Percentiles rank a stretch among this genome's conserved stretches.
phyloP scores from a whole-genome alignment of 2,329 filamentous ascomycete species.

The Xylariaceae sp. region DNA sequence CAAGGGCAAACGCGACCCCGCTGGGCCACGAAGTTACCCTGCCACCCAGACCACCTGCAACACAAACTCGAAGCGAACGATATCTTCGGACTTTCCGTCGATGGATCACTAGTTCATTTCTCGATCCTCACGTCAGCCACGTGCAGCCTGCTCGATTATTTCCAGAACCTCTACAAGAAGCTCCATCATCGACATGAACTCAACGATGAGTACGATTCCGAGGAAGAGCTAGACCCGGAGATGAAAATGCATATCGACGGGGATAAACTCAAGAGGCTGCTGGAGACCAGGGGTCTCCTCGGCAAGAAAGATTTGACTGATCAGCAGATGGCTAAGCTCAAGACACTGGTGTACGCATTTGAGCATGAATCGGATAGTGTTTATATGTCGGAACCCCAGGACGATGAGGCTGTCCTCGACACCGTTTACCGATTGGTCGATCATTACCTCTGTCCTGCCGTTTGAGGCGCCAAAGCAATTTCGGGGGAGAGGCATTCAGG shows the following conservation, averaged over 20 bases:
- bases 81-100: conserved; percentile 62
- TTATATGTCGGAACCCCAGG: too few relatives aligned
- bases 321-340: conserved; percentile 29
- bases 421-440: too few relatives aligned
- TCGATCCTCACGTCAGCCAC: conserved; percentile 58
- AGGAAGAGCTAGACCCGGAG: conserved; percentile 42
- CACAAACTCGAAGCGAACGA: conserved; percentile 50
- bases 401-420: too few relatives aligned
- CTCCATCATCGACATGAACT: too few relatives aligned
- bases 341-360: too few relatives aligned
- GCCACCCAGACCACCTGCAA: too few relatives aligned
- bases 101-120: conserved; percentile 69
- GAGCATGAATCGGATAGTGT: too few relatives aligned
- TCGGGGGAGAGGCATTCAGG: too few relatives aligned
- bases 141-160: conserved; percentile 66
- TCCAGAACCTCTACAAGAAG: conserved; percentile 78
- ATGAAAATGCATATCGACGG: conserved; percentile 63
- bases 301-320: conserved; percentile 34
- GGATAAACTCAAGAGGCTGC: conserved; percentile 56
- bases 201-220: too few relatives aligned
- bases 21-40: conserved; percentile 43
- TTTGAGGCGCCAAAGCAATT: too few relatives aligned
- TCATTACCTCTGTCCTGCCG: too few relatives aligned
- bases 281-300: conserved; percentile 41
- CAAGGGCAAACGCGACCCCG: conserved; percentile 49